phyloP scores from a whole-genome alignment of 2,329 filamentous ascomycete genomes.

The Trichophyton schoenleinii region DNA sequence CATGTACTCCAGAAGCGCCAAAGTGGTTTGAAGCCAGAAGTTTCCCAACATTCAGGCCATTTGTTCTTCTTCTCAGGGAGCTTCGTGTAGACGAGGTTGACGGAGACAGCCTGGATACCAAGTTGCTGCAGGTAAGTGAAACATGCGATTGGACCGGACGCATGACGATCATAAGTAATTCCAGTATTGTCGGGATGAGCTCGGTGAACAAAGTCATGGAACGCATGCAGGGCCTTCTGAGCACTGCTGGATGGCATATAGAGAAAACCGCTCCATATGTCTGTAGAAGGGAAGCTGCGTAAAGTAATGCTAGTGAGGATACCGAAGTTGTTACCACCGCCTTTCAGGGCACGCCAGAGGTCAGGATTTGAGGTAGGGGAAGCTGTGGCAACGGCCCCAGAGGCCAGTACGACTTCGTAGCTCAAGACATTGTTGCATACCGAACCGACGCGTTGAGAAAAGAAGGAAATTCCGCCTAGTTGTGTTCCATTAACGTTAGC shows the following conservation, averaged over 20 bases:
- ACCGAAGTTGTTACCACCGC: conserved; percentile 34
- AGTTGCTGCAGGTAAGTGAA: conserved; percentile 14
- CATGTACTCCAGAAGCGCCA: conserved; percentile 27
- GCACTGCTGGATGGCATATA: conserved; percentile 17
- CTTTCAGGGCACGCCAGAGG: conserved; percentile 26
- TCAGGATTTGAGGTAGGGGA: conserved; percentile 16
- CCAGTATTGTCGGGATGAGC: conserved; percentile 5
- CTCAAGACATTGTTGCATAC: conserved; percentile 37
- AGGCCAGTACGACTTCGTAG: conserved; percentile 33
- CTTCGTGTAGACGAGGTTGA: conserved; percentile 4
- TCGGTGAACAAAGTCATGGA: conserved; percentile 15
- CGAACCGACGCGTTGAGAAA: conserved; percentile 36
- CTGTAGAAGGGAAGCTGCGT: conserved; percentile 19
- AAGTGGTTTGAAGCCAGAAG: conserved; percentile 20
- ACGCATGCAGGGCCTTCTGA: conserved; percentile 17
- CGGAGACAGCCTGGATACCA: background rate
- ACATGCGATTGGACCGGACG: conserved; percentile 19
- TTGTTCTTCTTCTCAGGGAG: conserved; percentile 13
- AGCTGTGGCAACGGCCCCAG: conserved; percentile 35
- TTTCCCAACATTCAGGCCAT: conserved; percentile 24
- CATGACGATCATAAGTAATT: conserved; percentile 13
- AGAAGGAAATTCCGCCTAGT: conserved; percentile 16
- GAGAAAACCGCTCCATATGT: conserved; percentile 22
- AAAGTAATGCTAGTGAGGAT: conserved; percentile 32
- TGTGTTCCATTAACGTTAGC: background rate